Conservation (phyloP, 306 rosid genomes). For the Arachis hypogaea region DNA sequence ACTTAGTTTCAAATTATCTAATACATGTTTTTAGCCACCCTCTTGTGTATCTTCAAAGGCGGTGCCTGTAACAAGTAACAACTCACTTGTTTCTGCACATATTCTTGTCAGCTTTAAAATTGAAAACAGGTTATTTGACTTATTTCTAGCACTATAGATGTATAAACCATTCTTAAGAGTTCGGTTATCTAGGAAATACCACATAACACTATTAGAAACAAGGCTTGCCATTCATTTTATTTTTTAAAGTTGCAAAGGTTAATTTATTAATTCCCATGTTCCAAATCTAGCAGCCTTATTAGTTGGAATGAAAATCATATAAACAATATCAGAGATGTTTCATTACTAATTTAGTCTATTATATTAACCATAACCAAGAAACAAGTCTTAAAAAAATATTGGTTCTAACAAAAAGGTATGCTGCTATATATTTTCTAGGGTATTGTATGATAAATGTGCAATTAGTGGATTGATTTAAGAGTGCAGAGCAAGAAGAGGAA, state of each 20-base stretch:
- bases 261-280: background rate
- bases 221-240: too few species aligned
- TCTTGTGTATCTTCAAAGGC: constrained; percentile 16
- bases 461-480: too few species aligned
- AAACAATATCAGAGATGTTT: too few species aligned
- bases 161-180: background rate
- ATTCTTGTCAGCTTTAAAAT: constrained; percentile 8
- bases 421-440: background rate
- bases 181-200: background rate
- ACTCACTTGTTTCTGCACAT: constrained; percentile 4
- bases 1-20: constrained; percentile 12
- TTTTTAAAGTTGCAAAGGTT: too few species aligned
- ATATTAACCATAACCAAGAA: constrained; percentile 8
- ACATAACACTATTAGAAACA: background rate
- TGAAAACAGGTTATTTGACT: background rate
- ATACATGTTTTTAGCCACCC: constrained; percentile 5
- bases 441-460: too few species aligned
- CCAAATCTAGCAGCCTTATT: background rate
- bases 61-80: background rate
- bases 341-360: too few species aligned
- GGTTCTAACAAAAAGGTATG: constrained; percentile 17
- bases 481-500: too few species aligned
- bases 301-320: background rate
- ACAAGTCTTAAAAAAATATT: constrained; percentile 6
- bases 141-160: background rate